Evolutionary conservation across 2,329 filamentous ascomycete genomes (phyloP), one percentile per base, ranked within the genome.

Genomic region (Coniochaeta hoffmannii): DNA sequence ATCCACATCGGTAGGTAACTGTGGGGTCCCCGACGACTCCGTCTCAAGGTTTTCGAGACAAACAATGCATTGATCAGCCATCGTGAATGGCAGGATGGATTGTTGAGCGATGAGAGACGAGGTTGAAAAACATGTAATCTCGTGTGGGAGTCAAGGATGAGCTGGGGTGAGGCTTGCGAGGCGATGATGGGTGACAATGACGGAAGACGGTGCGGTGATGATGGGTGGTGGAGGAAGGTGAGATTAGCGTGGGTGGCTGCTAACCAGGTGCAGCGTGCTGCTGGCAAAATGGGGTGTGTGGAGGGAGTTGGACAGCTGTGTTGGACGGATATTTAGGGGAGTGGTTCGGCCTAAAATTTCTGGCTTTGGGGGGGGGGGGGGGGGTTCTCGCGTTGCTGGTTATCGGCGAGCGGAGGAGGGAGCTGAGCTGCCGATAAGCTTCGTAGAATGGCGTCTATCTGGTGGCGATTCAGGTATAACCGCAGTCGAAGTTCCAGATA

Each of bases 61-160:
- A 72, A 86, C 82, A 71, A 86, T 86, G 74, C 83, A 86, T 75
- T 85, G 82, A 72, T 87, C 83, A 73, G 81, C 76, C 74, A 76
- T 76, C 61, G 64, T 68, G 64, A 65, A 65, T 63, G 64, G 65
- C 66, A 68, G 65, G 65, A 67, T 68, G 66, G 66, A 68, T 66
- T 62, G 60, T 60, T 59, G 30, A 53, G 34, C 53, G 49, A 44
- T 56, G 68, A 71, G 72, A 64, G 68, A 67, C 66, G 67, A 26
- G 9, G 62, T 63, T 59, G 62, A 60, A 63, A 59, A 66, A 75
- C 75, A 77, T 77, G 73, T 74, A 78, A 76, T 70, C 55, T n/a
- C 53, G 58, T 49, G 46, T 46, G 35, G 50, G 10, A 31, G 17
- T 53, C 31, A 17, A 53, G 12, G 8, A 17, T 10, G 50, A 15